Base-by-base conservation (phyloP, 108 stramenopile species). In the Nitzschia sp. region DNA sequence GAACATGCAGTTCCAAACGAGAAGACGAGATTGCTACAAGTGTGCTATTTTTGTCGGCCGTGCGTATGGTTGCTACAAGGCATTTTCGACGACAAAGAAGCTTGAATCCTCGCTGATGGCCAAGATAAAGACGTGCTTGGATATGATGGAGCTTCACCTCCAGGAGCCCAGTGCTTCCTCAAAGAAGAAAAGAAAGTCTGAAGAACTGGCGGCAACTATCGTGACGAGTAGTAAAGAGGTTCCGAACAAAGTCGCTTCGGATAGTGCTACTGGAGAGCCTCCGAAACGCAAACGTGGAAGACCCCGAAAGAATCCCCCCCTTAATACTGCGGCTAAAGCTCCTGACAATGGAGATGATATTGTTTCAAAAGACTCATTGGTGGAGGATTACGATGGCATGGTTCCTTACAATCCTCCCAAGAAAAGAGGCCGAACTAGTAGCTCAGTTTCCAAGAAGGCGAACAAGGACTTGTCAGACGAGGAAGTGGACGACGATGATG, bases 21-120 rank as follows among this genome's bases (percentile, higher is more conserved):
- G 55, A 19, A 63, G 36, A 45, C 53, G 75, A 21, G 60, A 76
- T 31, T 67, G 75, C 34, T 57, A 59, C 63, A 76, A 76, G 48
- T 63, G 68, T 41, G 75, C 58, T 32, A 63, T 76, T 44, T 76
- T 76, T 50, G 68, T 76, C 31, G 75, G 68, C 25, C 45, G 75
- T 1, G 60, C 60, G 32, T 71, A 41, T 33, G 31, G 50, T 22
- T 61, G 70, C 60, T 69, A 58, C 45, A 69, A 69, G 46, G 57
- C 55, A 0, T 69, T 73, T 34, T 16, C 45, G 19, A 29, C 54
- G 9, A 21, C 30, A 4, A 45, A 59, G 33, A 23, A 34, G 26
- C 1, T 32, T 21, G 46, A 60, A 13, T 6, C 44, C 0, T 36
- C 45, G 11, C 35, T 75, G 19, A 62, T 60, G 36, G 0, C 36